Base-by-base conservation (phyloP, 2,329 filamentous ascomycete species). In the Diplocarpon mali region DNA sequence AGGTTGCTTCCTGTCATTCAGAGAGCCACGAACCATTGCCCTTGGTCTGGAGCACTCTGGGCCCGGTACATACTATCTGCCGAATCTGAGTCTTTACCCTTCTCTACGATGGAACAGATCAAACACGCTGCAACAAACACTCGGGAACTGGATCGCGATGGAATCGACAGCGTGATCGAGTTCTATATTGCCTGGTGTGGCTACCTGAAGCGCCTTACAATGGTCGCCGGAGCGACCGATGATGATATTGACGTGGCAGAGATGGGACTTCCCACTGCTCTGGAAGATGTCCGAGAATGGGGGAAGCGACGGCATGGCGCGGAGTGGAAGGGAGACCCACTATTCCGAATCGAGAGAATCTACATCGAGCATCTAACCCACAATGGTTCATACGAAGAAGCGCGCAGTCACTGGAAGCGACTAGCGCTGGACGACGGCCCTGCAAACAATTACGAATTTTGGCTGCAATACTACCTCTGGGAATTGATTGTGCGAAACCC, bases 141-240 rank as follows among this genome's bases (percentile, higher is more conserved):
- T 17, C 82, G 87, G 8, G 72, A 93, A 35, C 71, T 96, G 5
- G 88, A 94, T 61, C 80, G 84, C 51, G 80, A 87, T 49, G 89
- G 88, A 17, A 83, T 95, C 72, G 79, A 87, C 40, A 85, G 89
- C 53, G 79, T 95, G 28, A 75, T 96, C 47, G 87, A 94, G 57
- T 86, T 96, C 59, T 88, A 95, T 59, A 80, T 86, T 42, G 83
- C 89, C 0, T 98, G 92, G 92, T 95, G 90, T 60, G 88, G 87
- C 40, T 96, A 90, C 56, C 72, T 98, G 15, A 87, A 90, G 53
- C 83, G 92, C 17, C 81, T 81, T 39, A 87, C 90, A 14, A 88
- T 94, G 68, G 71, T 79, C 45, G 72, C 78, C 1, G 77, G 78
- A 47, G 78, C 83, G 1, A 77, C 76, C 1, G 85, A 90, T 46